Conservation (phyloP, 345 rosid species). For the Kernera saxatilis region DNA sequence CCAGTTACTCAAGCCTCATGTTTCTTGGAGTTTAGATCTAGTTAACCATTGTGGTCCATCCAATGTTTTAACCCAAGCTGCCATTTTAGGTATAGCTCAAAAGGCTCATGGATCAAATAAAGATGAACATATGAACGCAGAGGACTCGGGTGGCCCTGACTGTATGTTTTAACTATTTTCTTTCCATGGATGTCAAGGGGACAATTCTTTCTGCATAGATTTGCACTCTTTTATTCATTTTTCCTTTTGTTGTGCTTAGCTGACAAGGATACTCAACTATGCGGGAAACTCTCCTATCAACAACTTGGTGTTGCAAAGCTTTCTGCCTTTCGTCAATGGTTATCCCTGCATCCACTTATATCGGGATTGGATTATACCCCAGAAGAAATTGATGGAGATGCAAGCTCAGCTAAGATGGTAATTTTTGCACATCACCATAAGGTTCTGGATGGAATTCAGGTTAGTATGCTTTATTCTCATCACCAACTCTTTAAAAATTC, state of each 20-base stretch:
- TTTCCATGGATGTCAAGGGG: slow-evolving; percentile 4
- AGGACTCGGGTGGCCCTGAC: slow-evolving; percentile 28
- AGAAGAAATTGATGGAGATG: slow-evolving; percentile 43
- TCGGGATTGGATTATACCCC: slow-evolving; percentile 40
- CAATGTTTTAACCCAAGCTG: slow-evolving; percentile 15
- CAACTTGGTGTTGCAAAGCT: slow-evolving; percentile 97
- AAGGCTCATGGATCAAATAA: slow-evolving; percentile 33
- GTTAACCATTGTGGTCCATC: background rate
- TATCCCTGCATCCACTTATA: slow-evolving; percentile 70
- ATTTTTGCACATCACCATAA: slow-evolving; percentile 93
- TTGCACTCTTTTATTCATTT: background rate
- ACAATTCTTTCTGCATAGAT: background rate
- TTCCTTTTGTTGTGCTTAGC: slow-evolving; percentile 35
- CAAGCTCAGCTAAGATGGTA: slow-evolving; percentile 63
- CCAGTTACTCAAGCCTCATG: background rate
- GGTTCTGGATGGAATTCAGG: slow-evolving; percentile 94
- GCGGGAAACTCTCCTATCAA: slow-evolving; percentile 54
- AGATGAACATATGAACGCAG: slow-evolving; percentile 21
- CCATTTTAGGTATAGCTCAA: slow-evolving; percentile 15
- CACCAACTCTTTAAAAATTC: background rate
- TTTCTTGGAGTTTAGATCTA: slow-evolving; percentile 6
- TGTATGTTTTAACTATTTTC: slow-evolving; percentile 32
- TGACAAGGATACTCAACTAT: slow-evolving; percentile 24
- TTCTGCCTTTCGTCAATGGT: slow-evolving; percentile 76
- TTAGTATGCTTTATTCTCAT: slow-evolving; percentile 30